Conservation (phyloP, 148 eudicot species). For the Selenicereus undatus region DNA sequence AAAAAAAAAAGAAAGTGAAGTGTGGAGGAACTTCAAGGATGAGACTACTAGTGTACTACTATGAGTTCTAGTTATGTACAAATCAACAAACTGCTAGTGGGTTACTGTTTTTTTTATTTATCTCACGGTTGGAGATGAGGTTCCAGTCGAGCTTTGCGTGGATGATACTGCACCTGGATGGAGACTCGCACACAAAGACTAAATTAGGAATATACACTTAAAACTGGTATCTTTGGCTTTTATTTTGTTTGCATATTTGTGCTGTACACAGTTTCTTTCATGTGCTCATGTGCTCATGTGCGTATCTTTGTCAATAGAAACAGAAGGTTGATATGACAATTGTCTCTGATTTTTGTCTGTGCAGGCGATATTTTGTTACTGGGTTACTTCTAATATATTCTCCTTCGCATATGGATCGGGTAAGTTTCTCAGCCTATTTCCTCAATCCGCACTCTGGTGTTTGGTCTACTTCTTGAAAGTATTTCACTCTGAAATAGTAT, state of each 20-base stretch:
- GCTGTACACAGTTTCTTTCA: neutral
- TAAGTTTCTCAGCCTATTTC: slow-evolving; percentile 32
- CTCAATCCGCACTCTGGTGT: neutral
- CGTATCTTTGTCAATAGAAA: neutral
- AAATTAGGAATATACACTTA: neutral
- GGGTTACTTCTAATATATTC: slow-evolving; percentile 89
- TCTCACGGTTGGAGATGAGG: no score
- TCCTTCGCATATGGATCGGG: slow-evolving; percentile 80
- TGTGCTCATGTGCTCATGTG: neutral
- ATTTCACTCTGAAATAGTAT: neutral
- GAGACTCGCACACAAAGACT: no score
- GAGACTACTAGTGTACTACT: no score
- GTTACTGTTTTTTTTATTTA: no score
- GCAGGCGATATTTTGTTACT: slow-evolving; percentile 94
- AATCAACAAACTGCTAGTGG: no score
- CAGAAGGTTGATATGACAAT: neutral
- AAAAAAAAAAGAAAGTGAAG: no score
- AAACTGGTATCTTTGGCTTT: neutral
- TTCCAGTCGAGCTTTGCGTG: no score
- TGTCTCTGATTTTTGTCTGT: slow-evolving; percentile 12
- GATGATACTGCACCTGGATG: no score
- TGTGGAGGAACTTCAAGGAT: no score
- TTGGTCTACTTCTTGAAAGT: neutral
- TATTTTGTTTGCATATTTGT: neutral
- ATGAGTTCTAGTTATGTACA: no score